Evolutionary conservation across 371 early-diverging fungal genomes (phyloP).

Genomic region (Choanephora cucurbitarum): DNA sequence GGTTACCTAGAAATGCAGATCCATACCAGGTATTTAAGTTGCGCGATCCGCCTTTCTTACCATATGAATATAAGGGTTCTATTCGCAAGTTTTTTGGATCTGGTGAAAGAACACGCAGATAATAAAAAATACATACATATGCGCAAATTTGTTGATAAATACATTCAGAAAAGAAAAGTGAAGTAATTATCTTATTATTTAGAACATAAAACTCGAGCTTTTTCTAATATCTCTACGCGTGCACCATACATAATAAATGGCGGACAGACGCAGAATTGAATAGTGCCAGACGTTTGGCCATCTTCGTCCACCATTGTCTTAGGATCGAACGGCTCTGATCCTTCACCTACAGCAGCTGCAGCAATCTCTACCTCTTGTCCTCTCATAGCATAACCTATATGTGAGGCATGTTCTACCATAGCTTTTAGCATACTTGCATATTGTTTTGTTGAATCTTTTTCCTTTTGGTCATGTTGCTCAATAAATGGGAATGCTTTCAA

Average conservation of each 20-base stretch:
- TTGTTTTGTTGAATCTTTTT: constrained; percentile 32
- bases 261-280: constrained; percentile 43
- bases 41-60: constrained; percentile 59
- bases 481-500: constrained; percentile 48
- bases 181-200: constrained; percentile 3
- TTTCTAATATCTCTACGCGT: constrained; percentile 31
- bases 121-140: too few relatives aligned
- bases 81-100: constrained; percentile 51
- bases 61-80: constrained; percentile 59
- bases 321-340: constrained; percentile 37
- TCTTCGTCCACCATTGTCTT: constrained; percentile 43
- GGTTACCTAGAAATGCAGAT: constrained; percentile 53
- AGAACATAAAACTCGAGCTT: constrained; percentile 39
- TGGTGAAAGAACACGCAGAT: constrained; percentile 37
- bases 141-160: constrained; percentile 5
- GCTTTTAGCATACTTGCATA: constrained; percentile 33
- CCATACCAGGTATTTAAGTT: constrained; percentile 46
- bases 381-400: constrained; percentile 47
- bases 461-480: constrained; percentile 36
- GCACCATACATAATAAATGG: constrained; percentile 35
- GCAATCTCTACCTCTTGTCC: constrained; percentile 51
- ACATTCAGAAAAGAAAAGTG: too few relatives aligned
- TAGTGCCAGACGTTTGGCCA: constrained; percentile 34
- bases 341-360: constrained; percentile 44
- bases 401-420: constrained; percentile 40